Base-by-base conservation (phyloP, 2,329 filamentous ascomycete species). In the Bimuria novae-zelandiae region DNA sequence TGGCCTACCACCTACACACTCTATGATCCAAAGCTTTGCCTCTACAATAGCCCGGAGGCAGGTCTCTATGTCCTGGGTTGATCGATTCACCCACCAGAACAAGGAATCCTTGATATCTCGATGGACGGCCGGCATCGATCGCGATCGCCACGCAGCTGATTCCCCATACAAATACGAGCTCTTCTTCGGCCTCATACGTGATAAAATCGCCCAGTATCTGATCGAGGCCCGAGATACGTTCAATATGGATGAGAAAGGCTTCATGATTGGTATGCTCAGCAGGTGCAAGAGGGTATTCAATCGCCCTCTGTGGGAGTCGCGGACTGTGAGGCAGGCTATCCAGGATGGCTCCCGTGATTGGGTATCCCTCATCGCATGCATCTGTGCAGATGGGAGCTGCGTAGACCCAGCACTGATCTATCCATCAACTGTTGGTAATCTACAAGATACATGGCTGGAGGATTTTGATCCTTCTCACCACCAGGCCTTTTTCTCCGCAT, bases 171-270 rank as follows among this genome's bases (percentile, higher is more conserved):
- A 55, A 46, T 64, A 59, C 48, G 49, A 32, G 29, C 32, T 41
- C 3, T 65, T 58, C 27, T 63, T 62, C 46, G 27, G 51, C 7
- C 46, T 60, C 14, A 16, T 61, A 23, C 16, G 23, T 17, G 40
- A 25, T 11, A 49, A 49, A 22, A 30, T 44, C 30, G 7, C 3
- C 10, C 17, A 47, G 39, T 30, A 35, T 30, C 7, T 36, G 14
- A 25, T 42, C 7, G 30, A 52, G 23, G 29, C 49, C 14, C 33
- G 39, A 10, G 16, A 52, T 35, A 56, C 33, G 3, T 56, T 53
- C 41, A 56, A 56, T 53, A 50, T 56, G 25, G 54, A 56, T 51
- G 29, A 56, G 39, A 53, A 56, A 23, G 54, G 54, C 50, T 56
- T 56, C 39, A 14, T 56, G n/a, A 35, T 56, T 44, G 39, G 54